Evolutionary conservation across 31 red algal species (phyloP).

Genomic region (Asparagopsis taxiformis): DNA sequence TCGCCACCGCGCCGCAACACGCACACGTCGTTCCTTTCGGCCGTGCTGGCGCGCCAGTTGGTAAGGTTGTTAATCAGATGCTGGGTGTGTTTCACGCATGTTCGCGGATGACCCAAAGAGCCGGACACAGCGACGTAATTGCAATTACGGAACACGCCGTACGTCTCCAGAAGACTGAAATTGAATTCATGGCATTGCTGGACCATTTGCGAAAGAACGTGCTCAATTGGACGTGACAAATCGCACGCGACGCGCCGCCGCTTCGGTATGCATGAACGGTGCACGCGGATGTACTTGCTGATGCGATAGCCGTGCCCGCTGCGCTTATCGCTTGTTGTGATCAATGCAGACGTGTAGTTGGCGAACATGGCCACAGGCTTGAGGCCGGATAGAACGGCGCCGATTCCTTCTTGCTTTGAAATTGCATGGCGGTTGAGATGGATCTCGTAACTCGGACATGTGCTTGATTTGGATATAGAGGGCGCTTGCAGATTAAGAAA

Average conservation of each 20-base stretch:
- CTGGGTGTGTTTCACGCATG: constrained; percentile 22
- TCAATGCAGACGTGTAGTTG: constrained; percentile 15
- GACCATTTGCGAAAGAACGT: constrained; percentile 8
- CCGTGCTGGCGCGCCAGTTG: neutral
- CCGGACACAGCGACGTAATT: constrained; percentile 10
- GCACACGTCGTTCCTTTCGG: constrained; percentile 16
- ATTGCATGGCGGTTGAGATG: no score
- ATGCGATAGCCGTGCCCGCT: constrained; percentile 29
- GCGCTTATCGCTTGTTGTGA: constrained; percentile 13
- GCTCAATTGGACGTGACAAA: constrained; percentile 3
- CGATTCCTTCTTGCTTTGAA: constrained; percentile 46
- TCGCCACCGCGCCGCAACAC: constrained; percentile 41
- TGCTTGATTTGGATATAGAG: no score
- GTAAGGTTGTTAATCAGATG: constrained; percentile 11
- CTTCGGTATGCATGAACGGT: neutral
- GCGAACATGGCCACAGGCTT: constrained; percentile 28
- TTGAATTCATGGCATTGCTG: constrained; percentile 9
- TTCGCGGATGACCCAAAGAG: constrained; percentile 19
- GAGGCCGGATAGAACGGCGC: constrained; percentile 33
- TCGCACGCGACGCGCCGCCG: constrained; percentile 1
- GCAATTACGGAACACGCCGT: constrained; percentile 1
- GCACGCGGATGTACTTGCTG: neutral
- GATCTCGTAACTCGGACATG: no score
- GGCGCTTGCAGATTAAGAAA: no score
- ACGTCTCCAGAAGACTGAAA: neutral